Percentiles rank a stretch among this genome's conserved stretches.
Conservation (phyloP, 2,329 filamentous ascomycete genomes). For the Pseudocercospora eumusae region DNA sequence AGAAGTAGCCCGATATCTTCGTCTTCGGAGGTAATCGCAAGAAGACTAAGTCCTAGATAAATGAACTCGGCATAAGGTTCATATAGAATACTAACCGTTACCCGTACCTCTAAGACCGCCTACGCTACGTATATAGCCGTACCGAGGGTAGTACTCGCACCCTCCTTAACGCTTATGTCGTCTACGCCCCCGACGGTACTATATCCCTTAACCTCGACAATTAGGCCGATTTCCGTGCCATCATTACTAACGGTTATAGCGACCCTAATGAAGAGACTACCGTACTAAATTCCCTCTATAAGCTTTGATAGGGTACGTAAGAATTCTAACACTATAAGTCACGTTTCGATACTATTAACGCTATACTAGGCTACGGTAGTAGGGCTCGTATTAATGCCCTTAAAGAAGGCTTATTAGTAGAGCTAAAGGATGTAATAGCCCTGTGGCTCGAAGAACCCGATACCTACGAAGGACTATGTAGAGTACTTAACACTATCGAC, state of each 20-base stretch:
- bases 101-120: not conserved
- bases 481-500: not conserved
- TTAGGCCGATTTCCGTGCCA: not conserved
- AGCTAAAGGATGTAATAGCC: not conserved
- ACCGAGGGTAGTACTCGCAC: not conserved
- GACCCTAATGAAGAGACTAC: not conserved
- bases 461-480: not conserved
- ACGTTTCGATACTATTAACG: not conserved
- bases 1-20: not conserved
- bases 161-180: not conserved
- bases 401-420: not conserved
- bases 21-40: not conserved
- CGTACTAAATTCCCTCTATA: not conserved
- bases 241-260: not conserved
- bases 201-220: not conserved
- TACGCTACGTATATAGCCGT: not conserved
- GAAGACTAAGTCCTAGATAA: conserved; percentile 4
- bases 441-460: not conserved
- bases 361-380: not conserved
- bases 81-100: not conserved
- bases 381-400: not conserved
- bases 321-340: conserved; percentile 1
- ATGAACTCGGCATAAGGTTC: not conserved
- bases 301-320: not conserved
- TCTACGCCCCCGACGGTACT: not conserved